Conservation (phyloP, 345 rosid genomes). For the Combretum micranthum region DNA sequence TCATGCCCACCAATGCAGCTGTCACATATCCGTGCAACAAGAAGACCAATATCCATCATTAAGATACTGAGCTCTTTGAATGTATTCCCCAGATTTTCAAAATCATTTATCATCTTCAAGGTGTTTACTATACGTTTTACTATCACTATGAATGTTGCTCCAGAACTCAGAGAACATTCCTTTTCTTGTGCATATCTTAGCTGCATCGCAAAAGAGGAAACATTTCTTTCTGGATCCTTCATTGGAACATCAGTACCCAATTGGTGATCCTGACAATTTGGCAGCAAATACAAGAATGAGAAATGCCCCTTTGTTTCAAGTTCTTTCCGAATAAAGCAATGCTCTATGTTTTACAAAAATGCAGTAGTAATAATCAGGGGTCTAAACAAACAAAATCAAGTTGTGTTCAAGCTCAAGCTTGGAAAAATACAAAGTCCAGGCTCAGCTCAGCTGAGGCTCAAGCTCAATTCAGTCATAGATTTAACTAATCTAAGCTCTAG, state of each 20-base stretch:
- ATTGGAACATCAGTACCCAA: constrained; percentile 82
- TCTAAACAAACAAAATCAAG: no score
- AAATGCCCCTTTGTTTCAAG: background rate
- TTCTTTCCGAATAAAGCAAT: background rate
- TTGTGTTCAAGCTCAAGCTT: no score
- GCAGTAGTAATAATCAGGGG: no score
- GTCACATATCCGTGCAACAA: constrained; percentile 67
- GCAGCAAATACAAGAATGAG: constrained; percentile 1
- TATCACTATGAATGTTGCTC: constrained; percentile 2
- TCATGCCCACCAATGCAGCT: constrained; percentile 59
- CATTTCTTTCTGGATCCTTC: constrained; percentile 69
- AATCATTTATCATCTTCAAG: constrained; percentile 21
- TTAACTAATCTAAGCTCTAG: no score
- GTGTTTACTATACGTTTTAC: background rate
- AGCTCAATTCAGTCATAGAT: no score
- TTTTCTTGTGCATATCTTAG: constrained; percentile 33
- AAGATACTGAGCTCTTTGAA: constrained; percentile 63
- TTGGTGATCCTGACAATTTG: constrained; percentile 40
- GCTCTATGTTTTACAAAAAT: no score
- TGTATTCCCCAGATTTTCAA: constrained; percentile 36
- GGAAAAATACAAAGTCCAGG: no score
- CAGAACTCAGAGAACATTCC: constrained; percentile 17
- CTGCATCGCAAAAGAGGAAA: constrained; percentile 80
- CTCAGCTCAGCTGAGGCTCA: no score
- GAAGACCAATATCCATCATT: constrained; percentile 75